A percentile compares a stretch with the other conserved stretches of the same genome.
These are phyloP conservation scores for Micromonas pusilla DNA, from an alignment of 139 green algal species.

Conservation along the genomic window DNA sequence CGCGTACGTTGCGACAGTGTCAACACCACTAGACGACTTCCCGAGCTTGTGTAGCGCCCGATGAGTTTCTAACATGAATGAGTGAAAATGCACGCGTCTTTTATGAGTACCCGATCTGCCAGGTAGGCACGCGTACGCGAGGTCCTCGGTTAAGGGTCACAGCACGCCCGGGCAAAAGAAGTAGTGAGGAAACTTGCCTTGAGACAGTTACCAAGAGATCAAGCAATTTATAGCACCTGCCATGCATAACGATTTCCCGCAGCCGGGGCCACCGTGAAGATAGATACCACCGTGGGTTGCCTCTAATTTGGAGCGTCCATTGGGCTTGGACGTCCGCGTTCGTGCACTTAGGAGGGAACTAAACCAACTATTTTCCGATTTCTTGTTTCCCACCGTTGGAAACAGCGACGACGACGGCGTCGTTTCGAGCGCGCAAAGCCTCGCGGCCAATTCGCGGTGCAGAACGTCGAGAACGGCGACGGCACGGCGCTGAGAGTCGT, in stretches of 20 bases:
- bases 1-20: conserved; percentile 71
- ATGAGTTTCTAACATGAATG: conserved; percentile 98
- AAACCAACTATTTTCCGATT: not conserved
- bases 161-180: too few relatives aligned
- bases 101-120: conserved; percentile 24
- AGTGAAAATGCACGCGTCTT: conserved; percentile 84
- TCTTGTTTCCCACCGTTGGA: not conserved
- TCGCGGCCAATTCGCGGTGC: not conserved
- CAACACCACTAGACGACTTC: conserved; percentile 26
- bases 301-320: not conserved
- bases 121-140: conserved; percentile 54
- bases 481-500: conserved; percentile 1
- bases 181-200: too few relatives aligned
- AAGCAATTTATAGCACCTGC: too few relatives aligned
- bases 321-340: not conserved
- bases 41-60: conserved; percentile 34
- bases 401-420: not conserved
- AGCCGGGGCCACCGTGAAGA: conserved; percentile 86
- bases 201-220: too few relatives aligned
- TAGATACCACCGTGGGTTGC: conserved; percentile 62
- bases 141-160: too few relatives aligned
- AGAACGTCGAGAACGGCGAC: not conserved
- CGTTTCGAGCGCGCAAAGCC: not conserved
- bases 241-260: conserved; percentile 98
- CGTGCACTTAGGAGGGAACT: not conserved